Evolutionary conservation across 495 filamentous ascomycete genomes (phyloP).

Genomic region (Neurospora sublineolata): DNA sequence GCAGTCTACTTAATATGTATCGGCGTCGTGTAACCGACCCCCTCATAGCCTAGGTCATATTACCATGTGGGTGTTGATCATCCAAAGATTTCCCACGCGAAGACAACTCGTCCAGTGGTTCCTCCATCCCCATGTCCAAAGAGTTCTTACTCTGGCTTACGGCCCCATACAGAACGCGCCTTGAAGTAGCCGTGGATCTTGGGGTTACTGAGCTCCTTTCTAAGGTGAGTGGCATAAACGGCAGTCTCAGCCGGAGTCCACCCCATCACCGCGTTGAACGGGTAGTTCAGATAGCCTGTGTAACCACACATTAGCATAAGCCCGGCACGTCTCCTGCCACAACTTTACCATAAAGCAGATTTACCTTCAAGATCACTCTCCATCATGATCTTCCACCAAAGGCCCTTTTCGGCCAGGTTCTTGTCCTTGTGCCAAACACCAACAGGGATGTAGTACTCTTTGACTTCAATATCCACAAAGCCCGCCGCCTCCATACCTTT

Average conservation of each 20-base stretch:
- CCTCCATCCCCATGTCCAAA: neutral
- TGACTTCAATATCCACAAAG: constrained; percentile 31
- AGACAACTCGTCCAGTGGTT: neutral
- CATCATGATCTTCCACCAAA: constrained; percentile 15
- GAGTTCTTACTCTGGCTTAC: constrained; percentile 17
- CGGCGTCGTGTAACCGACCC: neutral
- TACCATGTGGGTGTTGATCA: neutral
- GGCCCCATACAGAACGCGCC: constrained; percentile 21
- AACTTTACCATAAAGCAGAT: neutral
- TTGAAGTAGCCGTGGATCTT: constrained; percentile 19
- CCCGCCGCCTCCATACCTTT: constrained; percentile 29
- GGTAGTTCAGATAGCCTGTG: neutral
- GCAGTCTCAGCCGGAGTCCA: constrained; percentile 24
- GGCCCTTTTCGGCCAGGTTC: constrained; percentile 38
- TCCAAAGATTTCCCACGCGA: neutral
- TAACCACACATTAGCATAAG: neutral
- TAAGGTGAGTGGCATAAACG: constrained; percentile 25
- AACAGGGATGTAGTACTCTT: constrained; percentile 11
- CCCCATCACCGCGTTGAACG: constrained; percentile 13
- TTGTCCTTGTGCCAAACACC: constrained; percentile 17
- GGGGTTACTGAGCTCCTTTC: constrained; percentile 20
- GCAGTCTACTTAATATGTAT: neutral
- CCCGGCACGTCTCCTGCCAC: constrained; percentile 3
- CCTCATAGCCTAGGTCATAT: neutral
- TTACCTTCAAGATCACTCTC: constrained; percentile 27